phyloP scores from a whole-genome alignment of 129 eudicot species.

The Flaveria brownii region DNA sequence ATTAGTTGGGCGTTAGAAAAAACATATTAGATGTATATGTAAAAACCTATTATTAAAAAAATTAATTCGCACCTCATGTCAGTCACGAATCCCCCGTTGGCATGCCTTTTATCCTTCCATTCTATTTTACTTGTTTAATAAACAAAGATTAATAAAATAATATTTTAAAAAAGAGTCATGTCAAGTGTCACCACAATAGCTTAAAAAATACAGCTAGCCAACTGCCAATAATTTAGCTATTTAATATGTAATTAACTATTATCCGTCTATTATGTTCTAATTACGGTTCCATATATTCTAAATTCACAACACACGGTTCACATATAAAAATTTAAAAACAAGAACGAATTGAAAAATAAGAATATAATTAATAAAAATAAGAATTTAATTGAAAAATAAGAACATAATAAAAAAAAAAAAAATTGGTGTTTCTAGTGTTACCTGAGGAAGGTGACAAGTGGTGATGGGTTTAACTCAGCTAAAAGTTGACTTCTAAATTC shows the following conservation, averaged over 20 bases:
- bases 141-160: not conserved
- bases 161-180: not conserved
- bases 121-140: not conserved
- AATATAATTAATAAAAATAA: not conserved
- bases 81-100: too few species aligned
- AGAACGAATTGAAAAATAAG: not conserved
- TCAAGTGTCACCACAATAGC: not conserved
- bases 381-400: not conserved
- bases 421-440: constrained; percentile 31
- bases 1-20: too few species aligned
- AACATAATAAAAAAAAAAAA: not conserved
- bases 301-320: not conserved
- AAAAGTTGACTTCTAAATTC: constrained; percentile 52
- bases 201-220: not conserved
- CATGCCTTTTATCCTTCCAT: not conserved
- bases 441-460: constrained; percentile 55
- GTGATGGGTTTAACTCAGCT: constrained; percentile 43
- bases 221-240: not conserved
- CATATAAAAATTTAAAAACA: not conserved
- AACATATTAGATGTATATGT: too few species aligned
- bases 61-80: too few species aligned
- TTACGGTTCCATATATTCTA: not conserved
- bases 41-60: too few species aligned
- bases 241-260: not conserved
- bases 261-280: not conserved